Base-by-base conservation (phyloP, 2,329 filamentous ascomycete species). In the Raffaelea ambrosiae region DNA sequence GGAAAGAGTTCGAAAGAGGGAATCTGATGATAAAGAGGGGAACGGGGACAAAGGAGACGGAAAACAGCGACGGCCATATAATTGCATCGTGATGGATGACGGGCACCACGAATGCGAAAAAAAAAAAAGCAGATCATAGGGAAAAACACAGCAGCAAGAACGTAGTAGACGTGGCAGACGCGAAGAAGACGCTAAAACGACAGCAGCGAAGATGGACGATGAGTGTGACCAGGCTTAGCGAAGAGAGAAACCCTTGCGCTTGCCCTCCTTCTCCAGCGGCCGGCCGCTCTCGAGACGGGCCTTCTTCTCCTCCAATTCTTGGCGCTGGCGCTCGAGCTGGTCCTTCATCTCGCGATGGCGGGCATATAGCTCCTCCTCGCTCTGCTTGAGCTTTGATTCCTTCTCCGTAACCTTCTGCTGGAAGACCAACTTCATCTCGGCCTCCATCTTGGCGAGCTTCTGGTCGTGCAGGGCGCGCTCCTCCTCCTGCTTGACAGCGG, bases 391-490 rank as follows among this genome's bases (percentile, higher is more conserved):
- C 74, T 98, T 98, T 81, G 88, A 95, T 74, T 98, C 93, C 78
- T 98, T 98, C 71, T 98, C 93, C 57, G 88, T 83, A 29, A 98
- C 93, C 85, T 98, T 98, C 69, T 98, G 93, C 70, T 97, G 93
- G 88, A 98, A 98, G 59, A 98, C 93, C 88, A 96, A 95, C 88
- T 98, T 98, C 93, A 98, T 98, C 71, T 98, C 93, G 63, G 89
- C 83, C 72, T 98, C 93, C 93, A 98, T 98, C 88, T 98, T 98
- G 69, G 91, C 88, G 60, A 98, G 88, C 79, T 98, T 98, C 79
- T 96, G 90, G 74, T 98, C 93, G 79, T 98, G 93, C 59, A 98
- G 78, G 55, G 87, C 84, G 62, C 93, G 88, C 77, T 98, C 93
- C 74, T 98, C 93, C 69, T 98, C 93, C 73, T 98, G 93, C 84